Percentiles rank a stretch among this genome's conserved stretches.
These are phyloP conservation scores for Marchantia paleacea DNA, from an alignment of 225 moss, liverwort and hornwort genomes.

Conservation along the genomic window DNA sequence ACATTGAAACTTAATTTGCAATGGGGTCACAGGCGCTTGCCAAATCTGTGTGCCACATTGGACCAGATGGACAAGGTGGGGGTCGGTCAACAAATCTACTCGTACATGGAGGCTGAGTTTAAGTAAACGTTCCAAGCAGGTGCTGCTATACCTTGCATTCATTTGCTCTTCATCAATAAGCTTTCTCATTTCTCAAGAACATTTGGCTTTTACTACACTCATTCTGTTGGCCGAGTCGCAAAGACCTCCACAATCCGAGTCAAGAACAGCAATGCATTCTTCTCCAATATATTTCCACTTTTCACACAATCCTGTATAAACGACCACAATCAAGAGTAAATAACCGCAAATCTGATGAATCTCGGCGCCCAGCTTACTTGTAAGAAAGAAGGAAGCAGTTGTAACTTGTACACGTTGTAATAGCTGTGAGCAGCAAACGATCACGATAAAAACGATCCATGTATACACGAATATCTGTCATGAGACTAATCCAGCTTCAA, in stretches of 20 bases:
- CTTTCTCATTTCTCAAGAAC: slow-evolving; percentile 22
- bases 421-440: no score
- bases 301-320: slow-evolving; percentile 37
- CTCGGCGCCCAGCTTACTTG: not conserved
- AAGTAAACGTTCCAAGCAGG: not conserved
- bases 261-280: slow-evolving; percentile 25
- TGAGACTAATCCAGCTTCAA: not conserved
- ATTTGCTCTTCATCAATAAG: slow-evolving; percentile 3
- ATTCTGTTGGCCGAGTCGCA: slow-evolving; percentile 20
- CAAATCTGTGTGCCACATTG: not conserved
- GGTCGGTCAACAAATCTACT: not conserved
- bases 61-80: not conserved
- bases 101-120: not conserved
- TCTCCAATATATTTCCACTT: slow-evolving; percentile 27
- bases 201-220: slow-evolving; percentile 13
- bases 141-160: slow-evolving; percentile 5
- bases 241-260: slow-evolving; percentile 22
- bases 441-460: not conserved
- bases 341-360: not conserved
- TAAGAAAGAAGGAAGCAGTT: not conserved
- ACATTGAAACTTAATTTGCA: not conserved
- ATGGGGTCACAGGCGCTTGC: not conserved
- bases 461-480: not conserved
- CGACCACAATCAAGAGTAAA: not conserved
- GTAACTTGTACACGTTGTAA: not conserved